phyloP scores from a whole-genome alignment of 2,329 filamentous ascomycete species.

The Aspergillus sp. region DNA sequence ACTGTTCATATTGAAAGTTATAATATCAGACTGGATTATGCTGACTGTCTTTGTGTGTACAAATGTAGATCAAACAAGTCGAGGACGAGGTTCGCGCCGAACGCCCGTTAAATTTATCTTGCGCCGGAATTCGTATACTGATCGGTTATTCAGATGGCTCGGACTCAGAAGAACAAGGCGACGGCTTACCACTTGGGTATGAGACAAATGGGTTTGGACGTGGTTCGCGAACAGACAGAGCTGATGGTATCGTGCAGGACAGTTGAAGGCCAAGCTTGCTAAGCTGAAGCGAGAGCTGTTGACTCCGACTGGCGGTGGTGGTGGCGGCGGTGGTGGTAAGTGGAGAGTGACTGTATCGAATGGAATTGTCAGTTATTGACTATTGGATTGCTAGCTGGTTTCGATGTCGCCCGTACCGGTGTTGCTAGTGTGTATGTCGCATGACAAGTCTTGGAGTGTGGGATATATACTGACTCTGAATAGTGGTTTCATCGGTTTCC shows the following conservation, averaged over 20 bases:
- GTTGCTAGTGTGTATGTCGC: constrained; percentile 77
- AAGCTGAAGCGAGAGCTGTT: constrained; percentile 96
- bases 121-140: constrained; percentile 12
- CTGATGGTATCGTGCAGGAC: constrained; percentile 51
- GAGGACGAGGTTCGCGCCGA: constrained; percentile 76
- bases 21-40: constrained; percentile 12
- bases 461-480: constrained; percentile 17
- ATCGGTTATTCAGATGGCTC: constrained; percentile 70
- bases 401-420: constrained; percentile 96
- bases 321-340: constrained; percentile 67
- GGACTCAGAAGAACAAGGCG: constrained; percentile 96
- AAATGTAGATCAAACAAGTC: constrained; percentile 83
- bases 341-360: constrained; percentile 15
- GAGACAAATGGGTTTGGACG: constrained; percentile 11
- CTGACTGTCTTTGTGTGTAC: constrained; percentile 31
- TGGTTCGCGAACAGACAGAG: constrained; percentile 15
- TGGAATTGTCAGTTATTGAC: constrained; percentile 8
- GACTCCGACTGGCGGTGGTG: constrained; percentile 75
- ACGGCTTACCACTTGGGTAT: constrained; percentile 85
- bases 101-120: neutral
- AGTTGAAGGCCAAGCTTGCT: constrained; percentile 96
- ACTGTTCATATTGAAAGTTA: neutral
- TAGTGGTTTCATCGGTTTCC: constrained; percentile 91
- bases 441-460: neutral
- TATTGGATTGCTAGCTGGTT: constrained; percentile 61